Evolutionary conservation across 805 yeast genomes (phyloP), one percentile per base, ranked within the genome.

Genomic region (Metschnikowia cerradonensis): DNA sequence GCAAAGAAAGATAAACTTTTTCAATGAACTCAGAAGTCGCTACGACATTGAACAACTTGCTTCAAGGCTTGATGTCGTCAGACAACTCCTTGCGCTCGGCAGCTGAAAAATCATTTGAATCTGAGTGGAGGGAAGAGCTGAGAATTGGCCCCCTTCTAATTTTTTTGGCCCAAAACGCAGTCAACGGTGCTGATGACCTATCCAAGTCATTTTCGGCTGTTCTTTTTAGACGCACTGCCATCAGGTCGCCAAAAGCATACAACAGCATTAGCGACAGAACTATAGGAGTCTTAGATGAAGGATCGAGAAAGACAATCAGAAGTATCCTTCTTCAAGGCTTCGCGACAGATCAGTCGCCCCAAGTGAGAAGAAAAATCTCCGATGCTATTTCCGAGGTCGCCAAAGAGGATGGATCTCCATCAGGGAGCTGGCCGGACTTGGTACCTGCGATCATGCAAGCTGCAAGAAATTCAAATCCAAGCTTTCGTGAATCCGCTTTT

Each of bases 341-440:
- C 60, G 65, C 80, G 3, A 66, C 82, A 10, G 84, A 77, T 52
- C 89, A 85, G 64, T 72, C 86, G n/a, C 82, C 81, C 54, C 81
- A 80, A 55, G 90, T 90, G 32, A 83, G 97, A 65, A 97, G 92
- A 67, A 94, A 92, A 64, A 73, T 94, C 45, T 84, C 97, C 2
- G 99, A 94, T 73, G 96, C 96, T 7, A 86, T 94, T 44, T 88
- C 97, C 0, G 98, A 91, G 68, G 81, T 92, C 42, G 95, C 97
- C 1, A 83, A 84, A 60, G 78, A 75, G 43, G 86, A 82, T 52
- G 84, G 80, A 13, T 60, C 72, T 3, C 75, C 73, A 20, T 19
- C 39, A 7, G 77, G 76, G 4, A 67, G 74, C 4, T 92, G 99
- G 99, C 81, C 84, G 14, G 91, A 88, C 39, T 78, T 87, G 45